Evolutionary conservation across 2,329 filamentous ascomycete genomes (phyloP).

Genomic region (Mollisia scopiformis): DNA sequence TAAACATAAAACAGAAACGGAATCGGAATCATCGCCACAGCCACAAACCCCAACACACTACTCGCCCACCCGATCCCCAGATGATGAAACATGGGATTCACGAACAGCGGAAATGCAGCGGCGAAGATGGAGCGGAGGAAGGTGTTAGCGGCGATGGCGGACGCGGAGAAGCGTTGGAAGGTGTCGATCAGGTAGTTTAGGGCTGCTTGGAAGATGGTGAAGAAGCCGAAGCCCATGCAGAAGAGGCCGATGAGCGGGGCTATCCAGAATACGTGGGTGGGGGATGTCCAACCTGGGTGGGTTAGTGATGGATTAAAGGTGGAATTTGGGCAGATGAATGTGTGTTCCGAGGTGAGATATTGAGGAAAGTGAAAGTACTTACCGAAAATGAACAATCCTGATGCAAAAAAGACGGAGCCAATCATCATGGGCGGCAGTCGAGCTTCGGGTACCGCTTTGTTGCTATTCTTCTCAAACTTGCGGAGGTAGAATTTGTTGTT

Average conservation of each 20-base stretch:
- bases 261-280: conserved; percentile 51
- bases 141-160: conserved; percentile 78
- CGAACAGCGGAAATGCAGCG: conserved; percentile 75
- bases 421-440: conserved; percentile 69
- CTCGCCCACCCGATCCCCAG: conserved; percentile 77
- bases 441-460: conserved; percentile 60
- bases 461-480: conserved; percentile 61
- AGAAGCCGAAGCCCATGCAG: conserved; percentile 62
- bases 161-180: conserved; percentile 74
- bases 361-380: background rate
- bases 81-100: conserved; percentile 74
- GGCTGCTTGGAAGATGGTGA: conserved; percentile 62
- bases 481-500: conserved; percentile 81
- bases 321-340: background rate
- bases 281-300: conserved; percentile 48
- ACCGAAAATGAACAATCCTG: conserved; percentile 58
- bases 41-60: conserved; percentile 71
- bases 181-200: conserved; percentile 62
- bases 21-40: conserved; percentile 75
- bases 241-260: conserved; percentile 58
- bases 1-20: conserved; percentile 81
- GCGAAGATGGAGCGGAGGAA: conserved; percentile 82
- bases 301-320: background rate
- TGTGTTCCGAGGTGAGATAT: background rate
- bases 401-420: conserved; percentile 58